Conservation (phyloP, 805 yeast species). For the Wickerhamomyces bovis region DNA sequence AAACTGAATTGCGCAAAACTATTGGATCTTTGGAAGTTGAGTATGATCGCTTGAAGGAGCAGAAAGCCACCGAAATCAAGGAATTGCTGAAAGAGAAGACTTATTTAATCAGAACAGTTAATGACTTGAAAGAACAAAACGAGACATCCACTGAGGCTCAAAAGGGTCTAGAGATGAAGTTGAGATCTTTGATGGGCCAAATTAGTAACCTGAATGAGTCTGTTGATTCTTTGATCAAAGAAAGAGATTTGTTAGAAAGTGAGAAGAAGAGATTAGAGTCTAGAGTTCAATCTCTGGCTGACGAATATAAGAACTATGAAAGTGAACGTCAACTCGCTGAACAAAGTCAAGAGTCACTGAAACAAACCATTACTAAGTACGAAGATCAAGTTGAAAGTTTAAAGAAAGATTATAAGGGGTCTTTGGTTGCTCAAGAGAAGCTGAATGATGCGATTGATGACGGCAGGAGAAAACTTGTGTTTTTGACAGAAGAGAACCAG, state of each 20-base stretch:
- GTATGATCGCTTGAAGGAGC: slow-evolving; percentile 46
- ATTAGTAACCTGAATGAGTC: slow-evolving; percentile 50
- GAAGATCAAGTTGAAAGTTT: slow-evolving; percentile 25
- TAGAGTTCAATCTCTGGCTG: slow-evolving; percentile 35
- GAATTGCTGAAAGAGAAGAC: slow-evolving; percentile 38
- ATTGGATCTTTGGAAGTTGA: slow-evolving; percentile 56
- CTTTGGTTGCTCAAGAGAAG: slow-evolving; percentile 19
- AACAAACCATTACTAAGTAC: slow-evolving; percentile 21
- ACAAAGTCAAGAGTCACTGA: slow-evolving; percentile 14
- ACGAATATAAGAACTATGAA: slow-evolving; percentile 33
- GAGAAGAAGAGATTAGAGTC: slow-evolving; percentile 43
- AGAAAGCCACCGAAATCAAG: slow-evolving; percentile 28
- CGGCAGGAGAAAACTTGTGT: slow-evolving; percentile 47
- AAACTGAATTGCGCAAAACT: slow-evolving; percentile 59
- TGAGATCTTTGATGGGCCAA: slow-evolving; percentile 44
- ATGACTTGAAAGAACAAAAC: slow-evolving; percentile 37
- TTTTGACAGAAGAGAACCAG: slow-evolving; percentile 61
- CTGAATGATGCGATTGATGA: slow-evolving; percentile 26
- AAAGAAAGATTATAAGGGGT: slow-evolving; percentile 25
- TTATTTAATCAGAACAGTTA: slow-evolving; percentile 34
- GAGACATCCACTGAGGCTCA: slow-evolving; percentile 36
- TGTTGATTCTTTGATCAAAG: slow-evolving; percentile 53
- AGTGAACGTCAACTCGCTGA: slow-evolving; percentile 23
- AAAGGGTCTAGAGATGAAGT: slow-evolving; percentile 39
- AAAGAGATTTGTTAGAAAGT: slow-evolving; percentile 53